phyloP scores from a whole-genome alignment of 2,329 filamentous ascomycete genomes.

The Emericellopsis cladophorae region DNA sequence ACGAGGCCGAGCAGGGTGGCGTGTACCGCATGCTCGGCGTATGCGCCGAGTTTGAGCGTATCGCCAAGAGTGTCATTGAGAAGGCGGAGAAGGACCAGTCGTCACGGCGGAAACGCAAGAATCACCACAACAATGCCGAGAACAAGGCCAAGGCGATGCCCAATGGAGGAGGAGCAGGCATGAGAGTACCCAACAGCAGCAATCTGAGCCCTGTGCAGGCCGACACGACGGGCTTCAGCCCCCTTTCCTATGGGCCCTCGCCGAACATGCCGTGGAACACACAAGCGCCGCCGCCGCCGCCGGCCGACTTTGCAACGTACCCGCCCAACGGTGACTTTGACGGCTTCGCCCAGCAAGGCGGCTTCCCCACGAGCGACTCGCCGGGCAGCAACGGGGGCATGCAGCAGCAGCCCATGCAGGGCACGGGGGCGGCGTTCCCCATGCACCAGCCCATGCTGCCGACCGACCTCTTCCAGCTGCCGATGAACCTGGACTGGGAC shows the following conservation, averaged over 20 bases:
- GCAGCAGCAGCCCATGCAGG: not conserved
- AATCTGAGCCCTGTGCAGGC: slow-evolving; percentile 11
- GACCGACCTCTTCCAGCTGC: slow-evolving; percentile 88
- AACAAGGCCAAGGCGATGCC: not conserved
- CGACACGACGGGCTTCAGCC: slow-evolving; percentile 1
- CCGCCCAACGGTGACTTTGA: slow-evolving; percentile 25
- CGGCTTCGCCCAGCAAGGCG: slow-evolving; percentile 29
- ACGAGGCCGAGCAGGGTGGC: slow-evolving; percentile 79
- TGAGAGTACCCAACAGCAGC: not conserved
- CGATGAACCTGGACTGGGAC: slow-evolving; percentile 90
- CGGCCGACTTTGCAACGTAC: slow-evolving; percentile 2
- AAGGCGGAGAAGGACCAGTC: slow-evolving; percentile 79
- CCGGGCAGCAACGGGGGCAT: slow-evolving; percentile 14
- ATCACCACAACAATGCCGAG: slow-evolving; percentile 30
- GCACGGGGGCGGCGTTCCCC: slow-evolving; percentile 1
- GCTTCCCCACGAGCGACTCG: slow-evolving; percentile 25
- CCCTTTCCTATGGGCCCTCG: slow-evolving; percentile 19
- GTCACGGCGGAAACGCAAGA: slow-evolving; percentile 75
- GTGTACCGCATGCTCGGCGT: slow-evolving; percentile 89
- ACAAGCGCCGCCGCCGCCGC: not conserved
- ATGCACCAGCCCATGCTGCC: slow-evolving; percentile 84
- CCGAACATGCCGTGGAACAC: slow-evolving; percentile 18
- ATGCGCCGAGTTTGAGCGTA: slow-evolving; percentile 92
- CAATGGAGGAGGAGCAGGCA: not conserved
- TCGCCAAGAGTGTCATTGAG: slow-evolving; percentile 81